Base-by-base conservation (phyloP, 495 filamentous ascomycete species). In the Tirmania nivea region DNA sequence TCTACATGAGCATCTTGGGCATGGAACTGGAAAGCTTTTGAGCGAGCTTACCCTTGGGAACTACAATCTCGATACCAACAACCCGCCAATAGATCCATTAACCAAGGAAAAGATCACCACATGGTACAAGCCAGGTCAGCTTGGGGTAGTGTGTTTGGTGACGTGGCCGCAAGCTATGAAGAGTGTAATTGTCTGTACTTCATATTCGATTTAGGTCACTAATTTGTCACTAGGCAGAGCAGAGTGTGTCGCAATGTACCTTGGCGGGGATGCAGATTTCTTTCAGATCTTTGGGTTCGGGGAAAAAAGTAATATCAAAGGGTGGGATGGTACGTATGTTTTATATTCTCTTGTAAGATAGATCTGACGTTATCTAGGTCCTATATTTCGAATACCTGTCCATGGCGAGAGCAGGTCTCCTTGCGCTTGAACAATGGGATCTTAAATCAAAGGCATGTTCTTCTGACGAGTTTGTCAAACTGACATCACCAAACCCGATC, bases 21-120 rank as follows among this genome's bases (percentile, higher is more conserved):
- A 97, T 59, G 90, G 90, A 9, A 94, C 89, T 35, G 89, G 90
- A 20, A 97, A 97, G 67, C 75, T 95, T 1, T 74, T 97, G 3
- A 87, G 94, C 66, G 89, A 95, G 64, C 93, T 83, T 1, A 71
- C 78, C 0, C 75, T 79, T 0, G 86, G 85, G 5, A 68, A 74
- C 34, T 95, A 77, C 70, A 97, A 97, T 70, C 96, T 96, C 60
- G 81, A 94, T 57, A 65, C 73, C 8, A 65, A 74, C 25, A 80
- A 83, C 58, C 89, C 86, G 2, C 89, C 89, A 3, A 69, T 86
- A 54, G 86, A 75, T 59, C 88, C 87, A 1, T 63, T 94, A 14
- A 84, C 79, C 8, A 71, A 73, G 21, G 81, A 87, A 65, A 83
- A 84, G 8, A 68, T 94, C 20, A 75, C 73, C 4, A 87, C 83